phyloP scores from a whole-genome alignment of 202 grass and related monocot species.

The Elaeis oleifera region DNA sequence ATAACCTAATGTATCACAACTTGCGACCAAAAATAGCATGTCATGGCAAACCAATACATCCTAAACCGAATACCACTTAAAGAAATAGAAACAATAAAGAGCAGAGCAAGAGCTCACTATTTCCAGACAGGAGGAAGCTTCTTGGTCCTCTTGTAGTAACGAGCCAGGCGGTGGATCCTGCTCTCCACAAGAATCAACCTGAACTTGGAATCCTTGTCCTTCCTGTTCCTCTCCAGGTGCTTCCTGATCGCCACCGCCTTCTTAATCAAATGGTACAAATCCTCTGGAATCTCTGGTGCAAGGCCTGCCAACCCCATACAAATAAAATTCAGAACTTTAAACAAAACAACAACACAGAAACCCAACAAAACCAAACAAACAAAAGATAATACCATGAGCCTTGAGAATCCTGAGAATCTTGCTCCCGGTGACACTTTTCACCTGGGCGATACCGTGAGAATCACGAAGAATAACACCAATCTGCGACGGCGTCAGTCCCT shows the following conservation, averaged over 20 bases:
- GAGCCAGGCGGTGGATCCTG: conserved; percentile 82
- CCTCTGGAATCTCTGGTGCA: conserved; percentile 72
- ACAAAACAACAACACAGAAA: not conserved
- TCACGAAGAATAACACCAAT: conserved; percentile 72
- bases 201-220: conserved; percentile 89
- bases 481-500: conserved; percentile 77
- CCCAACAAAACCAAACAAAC: not conserved
- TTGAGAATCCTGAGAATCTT: conserved; percentile 88
- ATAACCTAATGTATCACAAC: too few relatives aligned
- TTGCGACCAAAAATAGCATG: too few relatives aligned
- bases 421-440: conserved; percentile 62
- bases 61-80: conserved; percentile 1
- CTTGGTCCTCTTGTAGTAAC: conserved; percentile 92
- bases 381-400: conserved; percentile 43
- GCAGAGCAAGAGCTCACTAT: conserved; percentile 40
- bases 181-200: conserved; percentile 78
- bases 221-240: conserved; percentile 81
- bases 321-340: not conserved
- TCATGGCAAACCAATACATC: too few relatives aligned
- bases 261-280: conserved; percentile 84
- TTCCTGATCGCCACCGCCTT: conserved; percentile 81
- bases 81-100: not conserved
- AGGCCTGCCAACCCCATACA: conserved; percentile 17
- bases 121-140: conserved; percentile 81
- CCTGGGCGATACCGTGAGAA: conserved; percentile 64